These are phyloP conservation scores for Candida michaelii DNA, from an alignment of 805 yeast genomes.

Conservation along the genomic window DNA sequence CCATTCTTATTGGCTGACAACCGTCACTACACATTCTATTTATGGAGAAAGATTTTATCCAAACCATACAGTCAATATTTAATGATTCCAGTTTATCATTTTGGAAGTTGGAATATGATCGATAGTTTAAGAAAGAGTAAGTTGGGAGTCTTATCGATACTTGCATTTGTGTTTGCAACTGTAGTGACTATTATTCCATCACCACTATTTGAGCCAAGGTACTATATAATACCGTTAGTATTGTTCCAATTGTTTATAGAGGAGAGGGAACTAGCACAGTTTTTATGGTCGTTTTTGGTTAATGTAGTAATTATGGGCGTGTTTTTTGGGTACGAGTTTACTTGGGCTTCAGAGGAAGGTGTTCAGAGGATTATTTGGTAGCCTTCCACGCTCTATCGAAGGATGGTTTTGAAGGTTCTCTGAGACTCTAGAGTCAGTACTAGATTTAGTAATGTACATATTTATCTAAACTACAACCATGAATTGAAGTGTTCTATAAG, in stretches of 20 bases:
- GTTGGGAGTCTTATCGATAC: conserved; percentile 38
- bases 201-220: conserved; percentile 92
- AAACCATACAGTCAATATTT: conserved; percentile 46
- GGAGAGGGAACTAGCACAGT: conserved; percentile 48
- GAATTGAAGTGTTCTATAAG: background rate
- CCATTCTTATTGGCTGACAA: conserved; percentile 93
- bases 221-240: conserved; percentile 78
- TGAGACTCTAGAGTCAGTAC: too few relatives aligned
- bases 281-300: conserved; percentile 58
- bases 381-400: too few relatives aligned
- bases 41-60: conserved; percentile 67
- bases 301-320: conserved; percentile 53
- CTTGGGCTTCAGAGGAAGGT: conserved; percentile 84
- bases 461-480: background rate
- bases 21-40: conserved; percentile 88
- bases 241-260: conserved; percentile 62
- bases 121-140: conserved; percentile 15
- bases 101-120: conserved; percentile 39
- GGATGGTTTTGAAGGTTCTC: too few relatives aligned
- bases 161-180: conserved; percentile 53
- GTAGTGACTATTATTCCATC: conserved; percentile 74
- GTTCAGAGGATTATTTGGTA: conserved; percentile 51
- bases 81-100: conserved; percentile 71
- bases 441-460: too few relatives aligned
- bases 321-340: conserved; percentile 61